Base-by-base conservation (phyloP, 306 rosid genomes). In the Delonix regia region DNA sequence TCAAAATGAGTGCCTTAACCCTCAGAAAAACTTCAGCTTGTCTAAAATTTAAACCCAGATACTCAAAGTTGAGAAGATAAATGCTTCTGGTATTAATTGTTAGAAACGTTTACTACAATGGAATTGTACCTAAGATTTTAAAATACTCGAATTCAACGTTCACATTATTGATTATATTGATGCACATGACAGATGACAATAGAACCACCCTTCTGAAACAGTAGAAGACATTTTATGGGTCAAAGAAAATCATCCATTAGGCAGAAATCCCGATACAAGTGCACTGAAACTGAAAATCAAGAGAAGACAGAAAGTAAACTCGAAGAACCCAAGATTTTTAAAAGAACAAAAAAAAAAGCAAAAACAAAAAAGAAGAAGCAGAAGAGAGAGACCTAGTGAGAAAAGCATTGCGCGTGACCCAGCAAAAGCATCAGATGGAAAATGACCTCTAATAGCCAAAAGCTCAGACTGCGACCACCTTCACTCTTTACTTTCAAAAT, bases 321-420 rank as follows among this genome's bases (percentile, higher is more conserved):
- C 38, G 61, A 78, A 41, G 49, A 71, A 7, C 47, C 33, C 5
- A 73, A 21, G 62, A 42, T n/a, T n/a, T n/a, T n/a, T n/a, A n/a
- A n/a, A n/a, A n/a, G n/a, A n/a, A n/a, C n/a, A n/a, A n/a, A n/a
- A n/a, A n/a, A n/a, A n/a, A n/a, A n/a, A n/a, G n/a, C 13, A 1
- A 0, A 9, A 38, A 4, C 3, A 7, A 30, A 34, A 30, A 64
- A 61, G 55, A 76, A 66, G 78, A 11, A 73, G n/a, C n/a, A n/a
- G n/a, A n/a, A n/a, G n/a, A n/a, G n/a, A n/a, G n/a, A n/a, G n/a
- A 74, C 74, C 68, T 34, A 21, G 44, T 59, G 73, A 73, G 51
- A 84, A 78, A 71, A 75, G 49, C 63, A 25, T 24, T 45, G 59
- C n/a, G 90, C 87, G 92, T 88, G 92, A 73, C 81, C 78, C 90